Base-by-base conservation (phyloP, 306 rosid genomes). In the Lathyrus tuberosus region DNA sequence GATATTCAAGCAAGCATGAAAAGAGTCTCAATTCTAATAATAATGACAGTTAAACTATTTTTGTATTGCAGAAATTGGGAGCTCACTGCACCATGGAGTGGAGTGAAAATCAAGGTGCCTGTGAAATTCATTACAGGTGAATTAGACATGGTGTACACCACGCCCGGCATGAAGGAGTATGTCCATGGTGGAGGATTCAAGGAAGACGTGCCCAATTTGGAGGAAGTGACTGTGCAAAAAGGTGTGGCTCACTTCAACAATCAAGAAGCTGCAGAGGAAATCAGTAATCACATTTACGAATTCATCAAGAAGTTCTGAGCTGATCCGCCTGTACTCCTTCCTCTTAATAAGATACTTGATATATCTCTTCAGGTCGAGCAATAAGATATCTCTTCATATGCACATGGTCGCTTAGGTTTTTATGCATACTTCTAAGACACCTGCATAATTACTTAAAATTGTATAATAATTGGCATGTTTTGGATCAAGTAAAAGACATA, bases 221-320 rank as follows among this genome's bases (percentile, higher is more conserved):
- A 74, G 62, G 54, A 74, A 52, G 74, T 75, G 49, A 15, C 78
- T 66, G 65, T 82, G 22, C 81, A 74, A 31, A 49, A 54, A 78
- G 80, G 77, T 15, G 85, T 69, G 2, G 85, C 71, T 22, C 85
- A 81, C 71, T 77, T 77, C 62, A 81, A 73, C 11, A 81, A 81
- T 28, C 80, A 77, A 74, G 80, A 82, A 70, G 28, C 71, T 4
- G 22, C 82, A 0, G 69, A 69, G 28, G 83, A 78, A 70, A 38
- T 78, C 47, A 57, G 2, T 47, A 46, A 10, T 20, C 52, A 77
- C 68, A 77, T 81, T 12, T 77, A 73, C 51, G 30, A 73, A 8
- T 81, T 81, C 58, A 69, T 81, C 5, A 31, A 4, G 0, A 73
- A 73, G 20, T 73, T 73, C 14, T 56, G 47, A 68, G 41, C 10